Conservation (phyloP, 2,329 filamentous ascomycete genomes). For the Cercospora zeae-maydis region DNA sequence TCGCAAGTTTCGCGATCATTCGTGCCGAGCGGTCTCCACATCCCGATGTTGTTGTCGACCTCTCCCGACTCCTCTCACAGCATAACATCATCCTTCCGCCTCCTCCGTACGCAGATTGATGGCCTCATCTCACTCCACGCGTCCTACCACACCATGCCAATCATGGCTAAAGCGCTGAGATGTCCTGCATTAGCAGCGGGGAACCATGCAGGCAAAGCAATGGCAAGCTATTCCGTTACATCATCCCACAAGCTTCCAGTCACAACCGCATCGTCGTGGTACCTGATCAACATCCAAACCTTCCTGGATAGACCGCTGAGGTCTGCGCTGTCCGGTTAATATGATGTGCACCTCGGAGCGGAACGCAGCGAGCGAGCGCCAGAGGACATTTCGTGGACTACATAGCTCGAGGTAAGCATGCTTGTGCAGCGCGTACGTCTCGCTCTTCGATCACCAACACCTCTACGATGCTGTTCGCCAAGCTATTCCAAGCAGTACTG, state of each 20-base stretch:
- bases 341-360: conserved; percentile 12
- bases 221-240: conserved; percentile 16
- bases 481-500: conserved; percentile 26
- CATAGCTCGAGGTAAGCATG: neutral
- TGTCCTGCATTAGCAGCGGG: conserved; percentile 14
- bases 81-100: neutral
- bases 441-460: neutral
- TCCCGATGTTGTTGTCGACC: neutral
- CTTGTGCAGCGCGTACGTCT: neutral
- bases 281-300: conserved; percentile 19
- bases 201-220: conserved; percentile 12
- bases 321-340: neutral
- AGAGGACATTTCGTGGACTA: neutral
- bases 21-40: conserved; percentile 1
- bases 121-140: neutral
- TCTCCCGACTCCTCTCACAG: neutral
- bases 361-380: conserved; percentile 16
- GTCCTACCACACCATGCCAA: neutral
- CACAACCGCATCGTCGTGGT: conserved; percentile 7
- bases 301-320: conserved; percentile 13
- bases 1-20: neutral
- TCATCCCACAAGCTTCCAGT: conserved; percentile 15
- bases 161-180: neutral
- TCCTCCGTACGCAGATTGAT: neutral
- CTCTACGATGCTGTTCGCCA: conserved; percentile 27